A percentile compares a stretch with the other conserved stretches of the same genome.
phyloP scores from a whole-genome alignment of 2,329 filamentous ascomycete genomes.

The Microdochium nivale region DNA sequence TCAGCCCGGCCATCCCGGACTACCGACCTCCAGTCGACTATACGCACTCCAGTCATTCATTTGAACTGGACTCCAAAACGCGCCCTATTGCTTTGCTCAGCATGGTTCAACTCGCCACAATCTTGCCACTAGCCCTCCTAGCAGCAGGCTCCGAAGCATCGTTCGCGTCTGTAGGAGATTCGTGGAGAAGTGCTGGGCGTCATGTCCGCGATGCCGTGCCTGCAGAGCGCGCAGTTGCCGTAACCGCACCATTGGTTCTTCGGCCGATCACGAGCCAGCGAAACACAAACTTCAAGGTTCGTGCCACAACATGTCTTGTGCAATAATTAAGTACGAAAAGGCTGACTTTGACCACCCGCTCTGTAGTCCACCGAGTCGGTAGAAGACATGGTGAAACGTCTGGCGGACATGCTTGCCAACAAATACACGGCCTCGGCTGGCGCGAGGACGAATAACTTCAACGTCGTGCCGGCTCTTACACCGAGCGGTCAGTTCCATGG shows the following conservation, averaged over 20 bases:
- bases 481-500: conserved; percentile 38
- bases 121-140: background rate
- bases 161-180: background rate
- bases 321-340: background rate
- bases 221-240: background rate
- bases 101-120: background rate
- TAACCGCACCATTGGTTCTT: background rate
- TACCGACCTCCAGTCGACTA: background rate
- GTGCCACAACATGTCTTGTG: background rate
- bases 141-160: background rate
- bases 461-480: conserved; percentile 34
- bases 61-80: background rate
- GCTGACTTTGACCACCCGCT: background rate
- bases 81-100: background rate
- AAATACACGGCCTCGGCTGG: conserved; percentile 6
- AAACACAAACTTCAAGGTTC: background rate
- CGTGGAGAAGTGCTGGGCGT: background rate
- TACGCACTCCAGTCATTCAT: background rate
- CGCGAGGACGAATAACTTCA: conserved; percentile 37
- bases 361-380: background rate
- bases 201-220: background rate
- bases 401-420: background rate
- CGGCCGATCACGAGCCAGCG: background rate
- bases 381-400: background rate
- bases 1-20: background rate